Evolutionary conservation across 768 basidiomycete genomes (phyloP).

Genomic region (Leccinum disarticulatum): DNA sequence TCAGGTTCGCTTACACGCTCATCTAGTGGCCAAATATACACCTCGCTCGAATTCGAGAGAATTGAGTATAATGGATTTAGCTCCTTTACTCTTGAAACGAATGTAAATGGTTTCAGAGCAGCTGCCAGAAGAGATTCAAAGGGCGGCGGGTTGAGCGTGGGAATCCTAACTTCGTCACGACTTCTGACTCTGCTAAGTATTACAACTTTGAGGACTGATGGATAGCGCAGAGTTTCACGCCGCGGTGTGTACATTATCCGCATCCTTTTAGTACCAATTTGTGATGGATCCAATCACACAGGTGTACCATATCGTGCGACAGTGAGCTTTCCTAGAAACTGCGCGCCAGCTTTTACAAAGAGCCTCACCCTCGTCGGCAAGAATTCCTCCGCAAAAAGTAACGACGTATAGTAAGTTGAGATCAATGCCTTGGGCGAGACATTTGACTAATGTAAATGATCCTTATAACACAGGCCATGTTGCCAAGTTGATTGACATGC

Average conservation of each 20-base stretch:
- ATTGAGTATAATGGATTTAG: no score
- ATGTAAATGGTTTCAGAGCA: no score
- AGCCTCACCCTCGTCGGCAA: slow-evolving; percentile 8
- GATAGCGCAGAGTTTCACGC: slow-evolving; percentile 66
- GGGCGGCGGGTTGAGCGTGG: no score
- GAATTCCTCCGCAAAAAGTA: slow-evolving; percentile 64
- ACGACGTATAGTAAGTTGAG: slow-evolving; percentile 66
- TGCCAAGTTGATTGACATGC: slow-evolving; percentile 79
- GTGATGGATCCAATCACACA: slow-evolving; percentile 26
- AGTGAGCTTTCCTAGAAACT: slow-evolving; percentile 21
- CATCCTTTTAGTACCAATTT: neutral
- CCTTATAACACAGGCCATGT: slow-evolving; percentile 57
- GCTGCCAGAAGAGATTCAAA: no score
- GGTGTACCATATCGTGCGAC: slow-evolving; percentile 73
- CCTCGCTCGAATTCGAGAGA: no score
- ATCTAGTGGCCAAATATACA: no score
- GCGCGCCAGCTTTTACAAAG: neutral
- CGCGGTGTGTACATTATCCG: slow-evolving; percentile 38
- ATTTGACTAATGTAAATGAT: neutral
- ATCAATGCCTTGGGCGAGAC: slow-evolving; percentile 4
- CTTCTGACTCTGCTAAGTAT: no score
- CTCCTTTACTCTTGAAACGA: no score
- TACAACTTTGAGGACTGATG: slow-evolving; percentile 39
- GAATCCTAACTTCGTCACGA: no score
- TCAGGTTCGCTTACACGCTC: no score